Base-by-base conservation (phyloP, 352 stramenopile genomes). In the Phytophthora sp. region DNA sequence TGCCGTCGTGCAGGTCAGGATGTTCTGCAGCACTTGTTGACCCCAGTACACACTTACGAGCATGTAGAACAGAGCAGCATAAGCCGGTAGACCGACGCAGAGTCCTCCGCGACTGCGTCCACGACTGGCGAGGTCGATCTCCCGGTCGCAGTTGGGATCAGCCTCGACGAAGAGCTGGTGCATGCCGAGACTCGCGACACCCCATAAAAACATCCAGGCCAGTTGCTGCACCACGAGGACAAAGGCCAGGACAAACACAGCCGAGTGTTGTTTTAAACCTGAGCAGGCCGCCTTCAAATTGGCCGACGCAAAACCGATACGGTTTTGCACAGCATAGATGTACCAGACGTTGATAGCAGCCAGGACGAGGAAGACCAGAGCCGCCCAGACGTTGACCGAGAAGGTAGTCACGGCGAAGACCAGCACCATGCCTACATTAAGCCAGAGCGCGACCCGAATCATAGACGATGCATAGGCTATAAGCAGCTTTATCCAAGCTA, bases 21-120 rank as follows among this genome's bases (percentile, higher is more conserved):
- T 82, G 57, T 95, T 95, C 69, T 93, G 82, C 49, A 95, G 67
- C 49, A 94, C 84, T 57, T 94, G 86, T 53, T 94, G 85, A 16
- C 87, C 87, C 85, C 85, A 95, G 66, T 92, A 95, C 6, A 95
- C 69, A 59, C 80, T 91, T 47, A 93, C 71, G 21, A 95, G 80
- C 79, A 94, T 77, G 69, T 90, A 91, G 50, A 95, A 95, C 30
- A 94, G 45, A 54, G 79, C 67, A 12, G 87, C 64, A 30, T 84
- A 87, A 11, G 80, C 84, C 21, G 74, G 77, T 0, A 80, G 44
- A 18, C 85, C 87, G 7, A 88, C 85, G 45, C 87, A 95, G 8
- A 90, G 62, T 21, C 84, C 72, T 50, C 77, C 69, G 16, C 64
- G 66, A 31, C 56, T 74, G 23, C 55, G 64, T 57, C 74, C 66